phyloP scores from a whole-genome alignment of 2,329 filamentous ascomycete species.

The Colletotrichum ledebouriae region DNA sequence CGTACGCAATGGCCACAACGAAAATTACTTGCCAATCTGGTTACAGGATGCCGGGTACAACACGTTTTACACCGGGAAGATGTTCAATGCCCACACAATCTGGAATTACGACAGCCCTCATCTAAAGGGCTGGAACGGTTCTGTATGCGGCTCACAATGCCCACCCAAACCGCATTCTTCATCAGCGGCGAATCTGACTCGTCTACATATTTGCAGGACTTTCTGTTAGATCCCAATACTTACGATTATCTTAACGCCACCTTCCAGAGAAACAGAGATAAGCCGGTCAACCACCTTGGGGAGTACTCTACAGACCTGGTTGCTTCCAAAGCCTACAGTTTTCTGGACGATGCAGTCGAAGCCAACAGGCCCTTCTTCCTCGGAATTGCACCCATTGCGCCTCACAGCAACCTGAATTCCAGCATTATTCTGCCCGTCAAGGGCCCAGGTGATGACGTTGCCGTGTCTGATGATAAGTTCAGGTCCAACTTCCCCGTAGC shows the following conservation, averaged over 20 bases:
- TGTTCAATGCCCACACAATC: slow-evolving; percentile 65
- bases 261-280: slow-evolving; percentile 70
- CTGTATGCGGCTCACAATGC: slow-evolving; percentile 45
- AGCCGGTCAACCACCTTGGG: slow-evolving; percentile 56
- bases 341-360: slow-evolving; percentile 71
- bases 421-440: slow-evolving; percentile 64
- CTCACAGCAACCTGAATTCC: slow-evolving; percentile 48
- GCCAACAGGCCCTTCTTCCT: slow-evolving; percentile 69
- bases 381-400: slow-evolving; percentile 62
- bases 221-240: slow-evolving; percentile 75
- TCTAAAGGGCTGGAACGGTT: slow-evolving; percentile 69
- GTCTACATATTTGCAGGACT: slow-evolving; percentile 46
- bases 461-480: slow-evolving; percentile 65
- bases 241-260: slow-evolving; percentile 77
- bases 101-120: slow-evolving; percentile 65
- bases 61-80: slow-evolving; percentile 68
- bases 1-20: slow-evolving; percentile 62
- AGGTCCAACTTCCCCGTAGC: slow-evolving; percentile 43
- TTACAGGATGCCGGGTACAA: slow-evolving; percentile 64
- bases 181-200: too few species aligned
- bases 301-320: slow-evolving; percentile 68
- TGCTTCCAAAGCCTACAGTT: slow-evolving; percentile 68
- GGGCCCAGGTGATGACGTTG: slow-evolving; percentile 66
- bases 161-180: neutral
- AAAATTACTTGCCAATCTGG: slow-evolving; percentile 65